These are phyloP conservation scores for Biscutella auriculata DNA, from an alignment of 441 rosid genomes.

Conservation along the genomic window DNA sequence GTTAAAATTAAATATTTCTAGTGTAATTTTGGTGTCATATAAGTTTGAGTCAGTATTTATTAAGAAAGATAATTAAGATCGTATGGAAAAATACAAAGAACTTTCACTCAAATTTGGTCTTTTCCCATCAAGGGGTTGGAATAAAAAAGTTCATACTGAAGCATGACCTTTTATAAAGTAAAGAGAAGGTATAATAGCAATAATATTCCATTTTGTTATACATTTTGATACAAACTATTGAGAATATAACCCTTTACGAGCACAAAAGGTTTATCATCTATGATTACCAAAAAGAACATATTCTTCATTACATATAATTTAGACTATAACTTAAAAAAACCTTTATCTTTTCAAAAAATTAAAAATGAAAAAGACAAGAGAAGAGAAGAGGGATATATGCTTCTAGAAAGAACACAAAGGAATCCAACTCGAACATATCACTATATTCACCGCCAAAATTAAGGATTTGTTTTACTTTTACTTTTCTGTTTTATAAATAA, in stretches of 20 bases:
- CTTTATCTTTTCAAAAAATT: neutral
- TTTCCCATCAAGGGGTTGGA: constrained; percentile 12
- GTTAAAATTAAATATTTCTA: too few species aligned
- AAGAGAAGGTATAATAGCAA: constrained; percentile 20
- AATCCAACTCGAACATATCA: constrained; percentile 12
- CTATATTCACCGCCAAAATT: constrained; percentile 1
- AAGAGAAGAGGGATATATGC: constrained; percentile 4
- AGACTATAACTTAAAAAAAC: too few species aligned
- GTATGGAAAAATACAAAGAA: neutral
- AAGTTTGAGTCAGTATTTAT: too few species aligned
- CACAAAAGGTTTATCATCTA: constrained; percentile 21
- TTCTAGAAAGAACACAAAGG: constrained; percentile 22
- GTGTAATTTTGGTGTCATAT: too few species aligned
- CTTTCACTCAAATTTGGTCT: neutral
- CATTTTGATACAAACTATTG: constrained; percentile 20
- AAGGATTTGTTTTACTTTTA: neutral
- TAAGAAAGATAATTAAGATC: neutral
- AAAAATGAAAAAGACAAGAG: neutral
- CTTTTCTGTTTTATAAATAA: neutral
- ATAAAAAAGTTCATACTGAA: constrained; percentile 7
- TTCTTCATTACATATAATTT: neutral
- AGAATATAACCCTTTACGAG: constrained; percentile 26
- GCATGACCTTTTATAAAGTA: constrained; percentile 11
- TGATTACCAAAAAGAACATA: constrained; percentile 23
- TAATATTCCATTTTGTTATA: constrained; percentile 21